phyloP scores from a whole-genome alignment of 176 grass and related monocot genomes.

The Oryza longistaminata region DNA sequence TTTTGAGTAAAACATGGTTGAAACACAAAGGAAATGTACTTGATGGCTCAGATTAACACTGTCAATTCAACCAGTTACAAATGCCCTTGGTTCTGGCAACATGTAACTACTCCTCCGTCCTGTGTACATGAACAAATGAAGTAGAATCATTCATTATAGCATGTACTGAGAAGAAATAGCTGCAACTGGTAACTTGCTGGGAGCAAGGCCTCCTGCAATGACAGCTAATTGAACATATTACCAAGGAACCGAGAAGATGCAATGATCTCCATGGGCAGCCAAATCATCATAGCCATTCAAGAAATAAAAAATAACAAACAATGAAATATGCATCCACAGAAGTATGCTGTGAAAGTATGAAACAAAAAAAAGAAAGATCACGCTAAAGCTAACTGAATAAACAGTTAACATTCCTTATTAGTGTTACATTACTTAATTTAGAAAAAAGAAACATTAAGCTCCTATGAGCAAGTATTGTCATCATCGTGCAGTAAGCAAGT shows the following conservation, averaged over 20 bases:
- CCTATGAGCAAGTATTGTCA: too few relatives aligned
- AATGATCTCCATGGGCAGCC: background rate
- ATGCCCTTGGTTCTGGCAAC: background rate
- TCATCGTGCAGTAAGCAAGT: too few relatives aligned
- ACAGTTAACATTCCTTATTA: too few relatives aligned
- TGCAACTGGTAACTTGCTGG: constrained; percentile 16
- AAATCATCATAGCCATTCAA: background rate
- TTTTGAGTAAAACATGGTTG: background rate
- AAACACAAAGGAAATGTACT: background rate
- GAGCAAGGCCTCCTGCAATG: background rate
- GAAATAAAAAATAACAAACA: too few relatives aligned
- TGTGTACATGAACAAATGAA: background rate
- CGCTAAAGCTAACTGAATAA: too few relatives aligned
- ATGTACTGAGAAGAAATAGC: background rate
- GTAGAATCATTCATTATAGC: background rate
- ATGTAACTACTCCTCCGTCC: background rate
- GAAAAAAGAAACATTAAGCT: too few relatives aligned
- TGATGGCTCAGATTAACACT: constrained; percentile 11
- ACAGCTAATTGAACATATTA: background rate
- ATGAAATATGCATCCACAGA: too few relatives aligned
- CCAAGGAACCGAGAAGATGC: background rate
- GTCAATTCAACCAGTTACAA: background rate
- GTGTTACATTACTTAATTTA: too few relatives aligned
- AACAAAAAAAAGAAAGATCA: too few relatives aligned
- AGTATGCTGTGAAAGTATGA: too few relatives aligned